A percentile compares a stretch with the other conserved stretches of the same genome.
phyloP scores from a whole-genome alignment of 371 early-diverging fungal species.

The Rhizomucor pusillus region DNA sequence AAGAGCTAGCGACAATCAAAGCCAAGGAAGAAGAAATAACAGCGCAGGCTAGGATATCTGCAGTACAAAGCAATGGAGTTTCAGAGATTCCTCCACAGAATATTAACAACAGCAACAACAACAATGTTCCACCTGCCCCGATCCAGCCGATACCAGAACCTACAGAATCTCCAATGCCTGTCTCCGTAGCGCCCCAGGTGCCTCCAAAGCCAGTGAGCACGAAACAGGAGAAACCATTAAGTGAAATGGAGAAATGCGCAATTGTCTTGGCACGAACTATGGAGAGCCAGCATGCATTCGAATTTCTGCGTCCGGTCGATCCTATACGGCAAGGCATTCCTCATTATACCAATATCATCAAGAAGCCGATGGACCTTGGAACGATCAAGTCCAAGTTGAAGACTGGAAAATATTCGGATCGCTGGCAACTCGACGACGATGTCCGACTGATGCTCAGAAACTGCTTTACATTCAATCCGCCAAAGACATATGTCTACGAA shows the following conservation, averaged over 20 bases:
- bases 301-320: conserved; percentile 50
- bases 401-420: conserved; percentile 36
- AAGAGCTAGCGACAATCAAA: conserved; percentile 37
- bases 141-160: neutral
- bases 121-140: neutral
- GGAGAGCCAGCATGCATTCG: conserved; percentile 35
- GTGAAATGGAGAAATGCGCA: conserved; percentile 31
- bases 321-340: conserved; percentile 46
- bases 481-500: conserved; percentile 75
- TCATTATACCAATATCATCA: conserved; percentile 84
- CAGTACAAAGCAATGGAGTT: too few species aligned
- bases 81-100: conserved; percentile 30
- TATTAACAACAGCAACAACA: neutral
- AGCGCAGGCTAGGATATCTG: conserved; percentile 30
- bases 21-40: conserved; percentile 27
- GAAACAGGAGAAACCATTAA: conserved; percentile 12
- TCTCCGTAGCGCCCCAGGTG: conserved; percentile 3
- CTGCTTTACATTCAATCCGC: conserved; percentile 73
- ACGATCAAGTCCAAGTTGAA: conserved; percentile 81
- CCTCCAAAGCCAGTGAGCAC: neutral
- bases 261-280: conserved; percentile 26
- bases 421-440: conserved; percentile 48
- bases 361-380: conserved; percentile 96
- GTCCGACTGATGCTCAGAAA: conserved; percentile 53
- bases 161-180: neutral